Percentiles rank a stretch among this genome's conserved stretches.
Conservation (phyloP, 1,139 yeast genomes). For the Zygoascus sp. region DNA sequence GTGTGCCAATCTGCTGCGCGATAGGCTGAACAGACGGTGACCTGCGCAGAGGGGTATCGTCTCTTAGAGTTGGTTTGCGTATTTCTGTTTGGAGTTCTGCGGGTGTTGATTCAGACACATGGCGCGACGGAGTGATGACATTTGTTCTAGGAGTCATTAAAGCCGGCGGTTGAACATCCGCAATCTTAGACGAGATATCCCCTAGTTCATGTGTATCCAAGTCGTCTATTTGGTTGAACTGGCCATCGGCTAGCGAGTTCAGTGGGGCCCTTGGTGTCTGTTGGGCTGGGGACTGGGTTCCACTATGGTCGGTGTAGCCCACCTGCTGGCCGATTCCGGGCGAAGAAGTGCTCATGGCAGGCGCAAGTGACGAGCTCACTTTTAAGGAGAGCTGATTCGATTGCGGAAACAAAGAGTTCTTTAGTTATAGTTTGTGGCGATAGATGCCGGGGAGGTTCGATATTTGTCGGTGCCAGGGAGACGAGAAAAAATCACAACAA, state of each 20-base stretch:
- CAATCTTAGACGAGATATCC: neutral
- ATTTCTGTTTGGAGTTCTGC: conserved; percentile 16
- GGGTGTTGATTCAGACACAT: conserved; percentile 10
- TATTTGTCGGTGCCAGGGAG: no score
- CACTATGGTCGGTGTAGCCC: conserved; percentile 3
- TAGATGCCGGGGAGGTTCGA: no score
- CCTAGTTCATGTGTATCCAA: neutral
- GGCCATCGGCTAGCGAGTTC: neutral
- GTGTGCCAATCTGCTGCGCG: conserved; percentile 15
- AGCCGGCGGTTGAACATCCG: neutral
- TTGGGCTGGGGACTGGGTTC: conserved; percentile 6
- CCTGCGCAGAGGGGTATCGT: conserved; percentile 11
- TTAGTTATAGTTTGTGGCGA: no score
- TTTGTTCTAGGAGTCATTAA: conserved; percentile 16
- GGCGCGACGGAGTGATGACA: neutral
- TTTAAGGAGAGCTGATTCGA: no score
- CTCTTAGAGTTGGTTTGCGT: conserved; percentile 15
- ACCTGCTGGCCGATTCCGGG: conserved; percentile 2
- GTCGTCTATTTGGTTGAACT: neutral
- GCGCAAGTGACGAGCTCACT: no score
- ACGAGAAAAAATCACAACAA: no score
- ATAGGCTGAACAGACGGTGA: conserved; percentile 17
- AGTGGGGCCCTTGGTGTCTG: neutral
- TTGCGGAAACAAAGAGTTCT: no score
- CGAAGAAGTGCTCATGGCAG: conserved; percentile 10